Evolutionary conservation across 2,329 filamentous ascomycete genomes (phyloP), one percentile per base, ranked within the genome.

Genomic region (Cryphonectria nitschkei): DNA sequence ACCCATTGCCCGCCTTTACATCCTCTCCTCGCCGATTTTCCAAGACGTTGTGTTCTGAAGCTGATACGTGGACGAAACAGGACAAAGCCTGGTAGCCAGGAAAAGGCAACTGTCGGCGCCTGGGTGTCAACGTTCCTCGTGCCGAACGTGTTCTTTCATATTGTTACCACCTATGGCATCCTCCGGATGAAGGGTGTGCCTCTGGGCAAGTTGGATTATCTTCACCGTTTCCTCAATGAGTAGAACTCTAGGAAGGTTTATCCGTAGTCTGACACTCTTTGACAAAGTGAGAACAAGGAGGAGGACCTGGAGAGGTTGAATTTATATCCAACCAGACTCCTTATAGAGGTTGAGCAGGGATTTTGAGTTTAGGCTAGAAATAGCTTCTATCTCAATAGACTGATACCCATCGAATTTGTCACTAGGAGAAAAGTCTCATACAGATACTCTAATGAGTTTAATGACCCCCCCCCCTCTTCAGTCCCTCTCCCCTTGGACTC

Each of bases 121-220:
- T 89, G 87, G 74, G 74, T 87, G 14, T 75, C 78, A 43, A 76
- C 78, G 5, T 85, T 82, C 76, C 82, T 79, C 2, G 76, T 89
- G 34, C 87, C 88, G 3, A 90, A 90, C 75, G 84, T 90, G 74
- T 90, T 84, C 78, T 91, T 91, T 74, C 89, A 91, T 74, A 70
- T 86, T 14, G 82, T 81, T 14, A 87, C 83, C 19, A 84, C 87
- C 13, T 91, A 91, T 77, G 82, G 79, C 2, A 85, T 91, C 67
- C 76, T 91, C 75, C 80, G 89, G 60, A 82, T 81, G 63, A 82
- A 86, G 77, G 88, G 88, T 0, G 86, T 90, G 37, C 83, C 83
- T 0, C n/a, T 91, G 19, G 87, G 87, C 2, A 90, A 90, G 78
- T 63, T 75, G 46, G 87, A 90, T 75, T 90, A 82, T 74, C 74